These are phyloP conservation scores for Obba rivulosa DNA, from an alignment of 768 basidiomycete genomes.

Conservation along the genomic window DNA sequence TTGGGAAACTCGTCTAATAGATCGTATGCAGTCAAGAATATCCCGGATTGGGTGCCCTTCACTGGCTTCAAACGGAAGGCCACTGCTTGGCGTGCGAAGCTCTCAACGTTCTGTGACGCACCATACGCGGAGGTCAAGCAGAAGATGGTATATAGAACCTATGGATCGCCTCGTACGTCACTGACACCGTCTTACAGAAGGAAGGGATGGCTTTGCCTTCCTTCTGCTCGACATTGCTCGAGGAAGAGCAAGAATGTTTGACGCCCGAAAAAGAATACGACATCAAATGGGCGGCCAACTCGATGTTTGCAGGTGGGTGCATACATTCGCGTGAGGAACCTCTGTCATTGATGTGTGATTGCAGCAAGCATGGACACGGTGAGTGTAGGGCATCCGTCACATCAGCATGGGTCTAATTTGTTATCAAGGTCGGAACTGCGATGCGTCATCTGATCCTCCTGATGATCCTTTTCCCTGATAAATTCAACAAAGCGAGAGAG, in stretches of 20 bases:
- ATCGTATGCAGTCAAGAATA: conserved; percentile 15
- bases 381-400: background rate
- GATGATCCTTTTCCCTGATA: conserved; percentile 11
- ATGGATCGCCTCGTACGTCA: too few relatives aligned
- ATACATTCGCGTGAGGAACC: background rate
- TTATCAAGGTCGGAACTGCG: conserved; percentile 4
- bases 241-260: background rate
- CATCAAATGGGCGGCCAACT: background rate
- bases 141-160: conserved; percentile 6
- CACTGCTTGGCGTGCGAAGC: conserved; percentile 12
- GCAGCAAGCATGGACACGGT: background rate
- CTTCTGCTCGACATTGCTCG: background rate
- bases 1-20: background rate
- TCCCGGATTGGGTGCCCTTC: conserved; percentile 25
- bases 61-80: conserved; percentile 20
- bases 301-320: background rate
- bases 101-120: conserved; percentile 11
- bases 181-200: background rate
- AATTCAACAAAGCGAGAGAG: conserved; percentile 5
- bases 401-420: background rate
- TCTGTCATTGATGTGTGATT: background rate
- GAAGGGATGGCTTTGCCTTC: background rate
- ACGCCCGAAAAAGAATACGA: background rate
- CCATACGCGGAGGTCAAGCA: conserved; percentile 10
- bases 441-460: conserved; percentile 6